These are phyloP conservation scores for Madurella mycetomatis DNA, from an alignment of 2,329 filamentous ascomycete species.

Conservation along the genomic window DNA sequence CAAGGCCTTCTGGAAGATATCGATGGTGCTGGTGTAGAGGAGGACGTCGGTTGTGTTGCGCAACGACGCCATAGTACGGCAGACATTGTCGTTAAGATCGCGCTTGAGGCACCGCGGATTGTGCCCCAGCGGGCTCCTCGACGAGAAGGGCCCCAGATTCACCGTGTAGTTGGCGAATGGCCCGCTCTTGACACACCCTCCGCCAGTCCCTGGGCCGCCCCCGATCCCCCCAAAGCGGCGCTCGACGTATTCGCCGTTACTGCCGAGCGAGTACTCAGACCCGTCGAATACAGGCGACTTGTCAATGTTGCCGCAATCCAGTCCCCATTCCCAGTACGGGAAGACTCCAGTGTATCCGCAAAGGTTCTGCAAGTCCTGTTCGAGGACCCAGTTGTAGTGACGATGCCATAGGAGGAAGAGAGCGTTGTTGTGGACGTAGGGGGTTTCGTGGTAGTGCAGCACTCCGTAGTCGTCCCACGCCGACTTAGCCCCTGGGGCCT, in stretches of 20 bases:
- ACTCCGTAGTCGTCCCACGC: conserved; percentile 19
- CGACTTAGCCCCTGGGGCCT: too few species aligned
- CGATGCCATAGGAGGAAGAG: conserved; percentile 32
- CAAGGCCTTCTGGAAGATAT: conserved; percentile 33
- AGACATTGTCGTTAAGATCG: conserved; percentile 27
- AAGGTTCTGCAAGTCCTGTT: conserved; percentile 26
- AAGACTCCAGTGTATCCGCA: conserved; percentile 29
- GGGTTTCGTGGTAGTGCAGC: conserved; percentile 30
- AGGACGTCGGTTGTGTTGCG: conserved; percentile 31
- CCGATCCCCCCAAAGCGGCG: conserved; percentile 15
- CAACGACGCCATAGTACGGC: conserved; percentile 23
- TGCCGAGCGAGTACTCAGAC: conserved; percentile 37
- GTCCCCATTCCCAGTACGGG: conserved; percentile 38
- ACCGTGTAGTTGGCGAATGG: conserved; percentile 30
- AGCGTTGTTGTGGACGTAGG: conserved; percentile 29
- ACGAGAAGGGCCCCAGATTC: conserved; percentile 29
- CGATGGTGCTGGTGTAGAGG: conserved; percentile 29
- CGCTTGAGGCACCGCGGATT: conserved; percentile 36
- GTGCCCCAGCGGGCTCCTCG: conserved; percentile 26
- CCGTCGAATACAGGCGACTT: conserved; percentile 41
- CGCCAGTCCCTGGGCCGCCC: conserved; percentile 33
- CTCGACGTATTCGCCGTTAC: conserved; percentile 34
- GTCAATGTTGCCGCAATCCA: conserved; percentile 29
- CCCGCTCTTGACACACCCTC: conserved; percentile 29
- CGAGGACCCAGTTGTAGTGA: conserved; percentile 31